Conservation (phyloP, 2,329 filamentous ascomycete genomes). For the Penicillium sp. region DNA sequence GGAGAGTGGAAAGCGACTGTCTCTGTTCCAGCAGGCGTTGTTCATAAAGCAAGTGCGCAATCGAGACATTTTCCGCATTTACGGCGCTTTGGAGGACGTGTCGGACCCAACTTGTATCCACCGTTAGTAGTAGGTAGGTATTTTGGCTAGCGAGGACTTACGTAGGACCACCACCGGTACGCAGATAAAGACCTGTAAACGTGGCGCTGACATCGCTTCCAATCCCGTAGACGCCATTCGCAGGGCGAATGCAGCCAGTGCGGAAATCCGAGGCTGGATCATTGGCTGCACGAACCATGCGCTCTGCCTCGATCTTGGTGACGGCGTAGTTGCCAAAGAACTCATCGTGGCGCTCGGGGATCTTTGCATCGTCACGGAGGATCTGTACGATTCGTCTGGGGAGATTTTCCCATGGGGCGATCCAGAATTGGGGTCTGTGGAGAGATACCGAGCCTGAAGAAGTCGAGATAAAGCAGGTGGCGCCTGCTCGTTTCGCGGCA, state of each 20-base stretch:
- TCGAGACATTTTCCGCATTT: conserved; percentile 48
- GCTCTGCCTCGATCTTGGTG: conserved; percentile 50
- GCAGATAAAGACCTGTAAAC: conserved; percentile 40
- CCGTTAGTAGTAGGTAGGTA: too few species aligned
- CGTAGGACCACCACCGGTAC: conserved; percentile 34
- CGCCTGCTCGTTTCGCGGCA: conserved; percentile 44
- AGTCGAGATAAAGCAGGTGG: conserved; percentile 50
- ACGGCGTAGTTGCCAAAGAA: conserved; percentile 49
- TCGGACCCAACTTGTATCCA: conserved; percentile 36
- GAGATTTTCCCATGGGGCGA: conserved; percentile 41
- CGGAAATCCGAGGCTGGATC: conserved; percentile 38
- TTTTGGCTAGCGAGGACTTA: too few species aligned
- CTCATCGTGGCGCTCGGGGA: conserved; percentile 37
- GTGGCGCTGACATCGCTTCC: conserved; percentile 37
- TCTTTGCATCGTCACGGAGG: conserved; percentile 40
- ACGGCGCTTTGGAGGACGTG: conserved; percentile 49
- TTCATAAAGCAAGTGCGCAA: conserved; percentile 52
- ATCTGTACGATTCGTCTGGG: conserved; percentile 44
- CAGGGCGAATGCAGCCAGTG: conserved; percentile 51
- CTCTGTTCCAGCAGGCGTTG: conserved; percentile 43
- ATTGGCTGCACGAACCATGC: conserved; percentile 46
- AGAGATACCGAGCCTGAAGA: conserved; percentile 48
- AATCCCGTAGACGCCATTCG: conserved; percentile 51
- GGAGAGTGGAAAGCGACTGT: conserved; percentile 11
- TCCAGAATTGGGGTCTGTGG: conserved; percentile 41